Conservation (phyloP, 2,329 filamentous ascomycete genomes). For the Nemania sp. region DNA sequence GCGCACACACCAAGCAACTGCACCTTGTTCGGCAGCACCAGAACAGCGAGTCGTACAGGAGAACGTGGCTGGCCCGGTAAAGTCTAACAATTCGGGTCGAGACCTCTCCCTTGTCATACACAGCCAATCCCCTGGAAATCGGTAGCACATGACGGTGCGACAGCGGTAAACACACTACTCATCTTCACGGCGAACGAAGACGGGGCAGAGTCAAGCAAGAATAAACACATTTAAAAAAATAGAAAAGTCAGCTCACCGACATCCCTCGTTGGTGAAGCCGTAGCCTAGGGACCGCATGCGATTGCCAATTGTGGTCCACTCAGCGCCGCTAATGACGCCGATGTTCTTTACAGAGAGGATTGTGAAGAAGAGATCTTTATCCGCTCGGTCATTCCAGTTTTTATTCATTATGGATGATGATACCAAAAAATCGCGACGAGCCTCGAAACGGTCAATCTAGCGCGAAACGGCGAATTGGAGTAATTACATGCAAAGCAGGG, state of each 20-base stretch:
- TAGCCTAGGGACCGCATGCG: constrained; percentile 63
- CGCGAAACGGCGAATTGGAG: constrained; percentile 1
- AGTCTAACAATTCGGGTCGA: neutral
- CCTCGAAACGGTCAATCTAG: constrained; percentile 23
- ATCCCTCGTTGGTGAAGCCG: constrained; percentile 67
- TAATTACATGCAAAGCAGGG: constrained; percentile 34
- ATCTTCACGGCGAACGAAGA: no score
- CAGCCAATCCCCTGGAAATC: neutral
- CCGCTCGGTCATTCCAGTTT: constrained; percentile 64
- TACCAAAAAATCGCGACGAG: constrained; percentile 21
- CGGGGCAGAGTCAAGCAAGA: neutral
- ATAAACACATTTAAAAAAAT: neutral
- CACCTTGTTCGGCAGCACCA: no score
- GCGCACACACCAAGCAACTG: no score
- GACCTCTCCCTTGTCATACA: neutral
- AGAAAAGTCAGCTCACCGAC: constrained; percentile 51
- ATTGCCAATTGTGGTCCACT: constrained; percentile 66
- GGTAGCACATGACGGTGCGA: constrained; percentile 1
- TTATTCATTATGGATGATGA: constrained; percentile 56
- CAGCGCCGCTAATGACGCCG: constrained; percentile 62
- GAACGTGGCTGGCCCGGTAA: neutral
- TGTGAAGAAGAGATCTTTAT: constrained; percentile 66
- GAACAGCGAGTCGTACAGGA: neutral
- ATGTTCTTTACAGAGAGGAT: constrained; percentile 66
- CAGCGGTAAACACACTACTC: neutral